Evolutionary conservation across 805 yeast species (phyloP), one percentile per base, ranked within the genome.

Genomic region (Pichia rugopelliculosa): DNA sequence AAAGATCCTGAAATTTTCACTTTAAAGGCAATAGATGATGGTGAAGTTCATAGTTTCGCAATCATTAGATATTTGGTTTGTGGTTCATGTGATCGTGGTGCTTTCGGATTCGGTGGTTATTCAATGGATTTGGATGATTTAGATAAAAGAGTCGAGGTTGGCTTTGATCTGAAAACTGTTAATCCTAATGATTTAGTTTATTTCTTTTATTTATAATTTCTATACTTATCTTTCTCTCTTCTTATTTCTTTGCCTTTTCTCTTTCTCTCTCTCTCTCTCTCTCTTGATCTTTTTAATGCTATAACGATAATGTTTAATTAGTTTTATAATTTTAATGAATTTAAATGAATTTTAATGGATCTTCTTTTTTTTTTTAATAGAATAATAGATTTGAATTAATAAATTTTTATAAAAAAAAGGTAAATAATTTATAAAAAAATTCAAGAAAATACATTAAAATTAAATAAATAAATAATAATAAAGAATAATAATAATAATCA

Each of bases 41-140:
- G 45, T 22, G 53, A 56, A 1, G 57, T 53, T 11, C 47, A 59
- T 13, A 49, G 56, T 9, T 44, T 68, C 13, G 64, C 65, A 23
- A 62, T 83, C 21, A 74, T 74, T 41, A 67, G 88, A 45, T 70
- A 79, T 41, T 62, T 85, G 37, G 72, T 80, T 3, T 85, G 95
- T 60, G 78, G 88, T 6, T 89, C 82, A 51, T 85, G 95, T 65
- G 90, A 84, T 55, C 70, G 73, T 49, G 95, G 95, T 0, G 91
- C 91, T 0, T 56, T 85, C 18, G 95, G 95, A 20, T 81, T 74
- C 66, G 88, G 79, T 25, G 82, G 74, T 6, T 70, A 59, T 39
- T 49, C 48, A 6, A 39, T 44, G 7, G 54, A 54, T 37, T 59
- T 58, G 5, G 62, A 50, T 4, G 58, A 51, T 3, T 18, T 45